Evolutionary conservation across 177 flowering plant genomes (phyloP), one percentile per base, ranked within the genome.

Genomic region (Tripterygium wilfordii): DNA sequence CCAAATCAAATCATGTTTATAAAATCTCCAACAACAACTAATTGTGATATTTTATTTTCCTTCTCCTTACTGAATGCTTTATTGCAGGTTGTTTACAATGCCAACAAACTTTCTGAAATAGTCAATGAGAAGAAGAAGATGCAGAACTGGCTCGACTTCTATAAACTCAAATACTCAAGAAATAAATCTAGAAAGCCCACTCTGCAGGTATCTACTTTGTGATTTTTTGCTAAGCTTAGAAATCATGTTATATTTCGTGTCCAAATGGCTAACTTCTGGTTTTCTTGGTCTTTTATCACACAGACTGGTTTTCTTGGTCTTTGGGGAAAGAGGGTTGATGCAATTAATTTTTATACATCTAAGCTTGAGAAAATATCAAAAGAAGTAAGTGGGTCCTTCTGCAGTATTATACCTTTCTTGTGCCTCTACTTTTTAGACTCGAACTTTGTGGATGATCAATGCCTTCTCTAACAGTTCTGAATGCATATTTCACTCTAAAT

Each of bases 231-330:
- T n/a, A n/a, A n/a, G n/a, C n/a, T n/a, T n/a, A n/a, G 30, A 28
- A 4, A 5, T 4, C 30, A 28, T 28, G 30, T 4, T 28, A 4
- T 28, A 4, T 4, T 5, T 28, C 30, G 7, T 4, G 30, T 28
- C 10, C 10, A 4, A 10, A 28, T 28, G 7, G 10, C 10, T 28
- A 28, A 28, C 30, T 28, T 28, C 5, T 10, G 30, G 7, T 28
- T 5, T 5, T 5, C 14, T 10, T 15, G 38, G 10, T 40, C 23
- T 20, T 42, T 17, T 24, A 17, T 52, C 15, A 5, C 36, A 42
- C 77, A 83, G 95, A 82, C 74, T 68, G 92, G 97, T 49, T 72
- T 64, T 49, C 74, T 82, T 26, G 90, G 97, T 37, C 73, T 83
- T 25, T 71, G 60, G 21, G 97, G 97, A 31, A 58, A 72, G 5